Evolutionary conservation across 495 filamentous ascomycete species (phyloP).

Genomic region (Physcia stellaris): DNA sequence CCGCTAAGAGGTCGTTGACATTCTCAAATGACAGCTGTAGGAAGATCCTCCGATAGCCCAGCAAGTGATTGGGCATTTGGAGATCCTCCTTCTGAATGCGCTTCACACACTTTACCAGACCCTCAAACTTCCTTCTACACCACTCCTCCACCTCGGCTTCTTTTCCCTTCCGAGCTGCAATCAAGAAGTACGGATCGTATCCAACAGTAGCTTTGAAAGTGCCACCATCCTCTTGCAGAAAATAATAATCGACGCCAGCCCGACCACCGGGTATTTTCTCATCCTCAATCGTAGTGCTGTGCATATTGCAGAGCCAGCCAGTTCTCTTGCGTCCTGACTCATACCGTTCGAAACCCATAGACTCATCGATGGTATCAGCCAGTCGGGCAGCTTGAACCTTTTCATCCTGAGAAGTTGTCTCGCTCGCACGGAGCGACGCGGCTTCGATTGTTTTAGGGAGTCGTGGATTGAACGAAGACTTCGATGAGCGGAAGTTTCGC

Average conservation of each 20-base stretch:
- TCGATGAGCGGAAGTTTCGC: conserved; percentile 36
- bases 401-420: conserved; percentile 75
- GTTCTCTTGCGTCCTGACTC: conserved; percentile 74
- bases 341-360: conserved; percentile 83
- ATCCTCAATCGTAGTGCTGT: conserved; percentile 77
- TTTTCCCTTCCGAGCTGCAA: conserved; percentile 75
- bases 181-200: conserved; percentile 92
- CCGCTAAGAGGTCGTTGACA: conserved; percentile 69
- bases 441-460: conserved; percentile 66
- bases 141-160: conserved; percentile 95
- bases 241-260: conserved; percentile 92
- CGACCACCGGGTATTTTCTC: conserved; percentile 66
- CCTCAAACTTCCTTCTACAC: conserved; percentile 74
- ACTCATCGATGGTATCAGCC: conserved; percentile 84
- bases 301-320: conserved; percentile 93
- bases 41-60: conserved; percentile 80
- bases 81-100: conserved; percentile 86
- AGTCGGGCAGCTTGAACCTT: conserved; percentile 73
- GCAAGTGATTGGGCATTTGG: conserved; percentile 87
- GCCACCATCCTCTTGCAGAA: conserved; percentile 81
- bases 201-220: conserved; percentile 95
- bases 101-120: conserved; percentile 63
- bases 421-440: conserved; percentile 54
- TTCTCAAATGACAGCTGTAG: conserved; percentile 78
- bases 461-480: conserved; percentile 36